Evolutionary conservation across 2,329 filamentous ascomycete species (phyloP).

Genomic region (Gliomastix tumulicola): DNA sequence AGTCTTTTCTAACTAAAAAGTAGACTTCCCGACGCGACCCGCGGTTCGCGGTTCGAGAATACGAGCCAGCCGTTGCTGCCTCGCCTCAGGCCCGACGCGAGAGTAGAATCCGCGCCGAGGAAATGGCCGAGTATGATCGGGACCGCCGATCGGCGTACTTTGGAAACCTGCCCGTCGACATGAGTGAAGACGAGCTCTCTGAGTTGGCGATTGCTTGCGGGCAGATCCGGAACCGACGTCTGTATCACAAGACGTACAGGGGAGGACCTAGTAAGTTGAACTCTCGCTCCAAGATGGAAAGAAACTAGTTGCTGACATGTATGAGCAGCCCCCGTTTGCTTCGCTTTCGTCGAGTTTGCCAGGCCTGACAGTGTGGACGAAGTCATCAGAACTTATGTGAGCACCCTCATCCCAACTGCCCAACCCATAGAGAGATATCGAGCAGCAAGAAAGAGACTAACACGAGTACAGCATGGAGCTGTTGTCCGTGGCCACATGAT

Average conservation of each 20-base stretch:
- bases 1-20: slow-evolving; percentile 9
- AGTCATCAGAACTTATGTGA: neutral
- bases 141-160: slow-evolving; percentile 41
- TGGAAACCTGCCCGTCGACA: slow-evolving; percentile 31
- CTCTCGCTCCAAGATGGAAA: neutral
- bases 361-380: slow-evolving; percentile 1
- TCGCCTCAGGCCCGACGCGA: neutral
- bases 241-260: too few relatives aligned
- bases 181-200: slow-evolving; percentile 24
- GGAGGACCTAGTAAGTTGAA: neutral
- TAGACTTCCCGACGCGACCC: too few relatives aligned
- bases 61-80: too few relatives aligned
- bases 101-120: neutral
- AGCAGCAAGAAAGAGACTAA: too few relatives aligned
- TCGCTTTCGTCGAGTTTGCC: slow-evolving; percentile 5
- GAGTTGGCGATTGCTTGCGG: neutral
- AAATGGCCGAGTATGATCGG: slow-evolving; percentile 28
- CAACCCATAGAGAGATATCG: neutral
- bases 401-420: neutral
- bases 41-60: too few relatives aligned
- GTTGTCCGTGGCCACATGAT: neutral
- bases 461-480: neutral
- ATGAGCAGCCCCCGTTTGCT: neutral
- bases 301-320: neutral
- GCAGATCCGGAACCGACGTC: neutral